phyloP scores from a whole-genome alignment of 1,284 basidiomycete genomes.

The Termitomyces sp. region DNA sequence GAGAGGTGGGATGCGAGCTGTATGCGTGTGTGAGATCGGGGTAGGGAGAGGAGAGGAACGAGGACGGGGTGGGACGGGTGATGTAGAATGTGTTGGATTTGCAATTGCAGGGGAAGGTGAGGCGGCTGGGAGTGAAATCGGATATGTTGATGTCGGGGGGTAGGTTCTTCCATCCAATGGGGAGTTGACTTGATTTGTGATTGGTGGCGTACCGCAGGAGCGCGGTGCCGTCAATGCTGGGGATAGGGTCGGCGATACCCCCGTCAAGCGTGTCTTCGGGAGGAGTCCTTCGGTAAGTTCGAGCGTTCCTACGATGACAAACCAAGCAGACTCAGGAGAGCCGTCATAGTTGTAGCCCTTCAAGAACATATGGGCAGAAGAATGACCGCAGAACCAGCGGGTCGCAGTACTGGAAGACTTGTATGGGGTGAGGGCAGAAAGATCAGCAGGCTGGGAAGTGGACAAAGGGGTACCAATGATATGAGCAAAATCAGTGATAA shows the following conservation, averaged over 20 bases:
- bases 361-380: conserved; percentile 21
- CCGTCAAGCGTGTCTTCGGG: conserved; percentile 22
- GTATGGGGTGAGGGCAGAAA: conserved; percentile 17
- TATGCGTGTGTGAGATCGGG: conserved; percentile 25
- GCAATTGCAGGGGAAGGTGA: conserved; percentile 31
- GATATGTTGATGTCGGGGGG: no score
- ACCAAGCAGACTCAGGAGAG: conserved; percentile 11
- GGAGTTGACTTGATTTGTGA: no score
- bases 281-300: conserved; percentile 18
- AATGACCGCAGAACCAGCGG: conserved; percentile 22
- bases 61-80: conserved; percentile 24
- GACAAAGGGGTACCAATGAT: conserved; percentile 14
- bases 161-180: no score
- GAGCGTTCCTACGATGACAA: conserved; percentile 17
- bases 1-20: conserved; percentile 19
- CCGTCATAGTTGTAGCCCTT: neutral
- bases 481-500: conserved; percentile 11
- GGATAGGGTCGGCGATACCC: conserved; percentile 18
- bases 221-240: conserved; percentile 11
- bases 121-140: no score
- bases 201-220: conserved; percentile 11
- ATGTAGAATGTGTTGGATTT: conserved; percentile 23
- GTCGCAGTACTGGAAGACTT: conserved; percentile 13
- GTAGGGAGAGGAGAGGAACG: conserved; percentile 23
- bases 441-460: conserved; percentile 14